These are phyloP conservation scores for Ceriops tagal DNA, from an alignment of 345 rosid genomes.

Conservation along the genomic window DNA sequence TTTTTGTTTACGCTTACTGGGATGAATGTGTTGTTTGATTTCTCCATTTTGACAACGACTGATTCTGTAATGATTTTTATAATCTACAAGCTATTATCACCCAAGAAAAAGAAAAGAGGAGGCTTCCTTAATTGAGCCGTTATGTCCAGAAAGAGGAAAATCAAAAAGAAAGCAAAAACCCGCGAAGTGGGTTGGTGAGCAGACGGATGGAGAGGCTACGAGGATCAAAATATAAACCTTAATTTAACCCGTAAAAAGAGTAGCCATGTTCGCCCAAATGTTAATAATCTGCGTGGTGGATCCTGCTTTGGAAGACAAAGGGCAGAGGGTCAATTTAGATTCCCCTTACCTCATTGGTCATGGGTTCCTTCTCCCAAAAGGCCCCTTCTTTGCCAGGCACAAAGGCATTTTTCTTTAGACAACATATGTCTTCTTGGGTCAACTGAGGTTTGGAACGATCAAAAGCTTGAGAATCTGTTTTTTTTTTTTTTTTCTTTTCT, in stretches of 20 bases:
- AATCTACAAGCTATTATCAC: too few relatives aligned
- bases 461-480: neutral
- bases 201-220: too few relatives aligned
- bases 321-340: slow-evolving; percentile 37
- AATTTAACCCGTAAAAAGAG: neutral
- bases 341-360: slow-evolving; percentile 50
- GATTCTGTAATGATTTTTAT: too few relatives aligned
- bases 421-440: slow-evolving; percentile 37
- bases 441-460: slow-evolving; percentile 32
- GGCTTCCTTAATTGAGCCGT: too few relatives aligned
- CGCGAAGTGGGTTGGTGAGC: too few relatives aligned
- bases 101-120: too few relatives aligned
- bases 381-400: slow-evolving; percentile 25
- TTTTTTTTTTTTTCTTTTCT: neutral
- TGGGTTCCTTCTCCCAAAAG: slow-evolving; percentile 48
- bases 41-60: too few relatives aligned
- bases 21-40: neutral
- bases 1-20: neutral
- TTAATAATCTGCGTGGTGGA: slow-evolving; percentile 34
- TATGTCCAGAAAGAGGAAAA: too few relatives aligned
- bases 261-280: neutral
- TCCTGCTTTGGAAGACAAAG: slow-evolving; percentile 42
- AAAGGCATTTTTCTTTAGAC: slow-evolving; percentile 66
- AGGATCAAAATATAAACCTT: too few relatives aligned
- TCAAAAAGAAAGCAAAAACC: too few relatives aligned